These are phyloP conservation scores for Arthrobotrys iridis DNA, from an alignment of 2,329 filamentous ascomycete species.

Conservation along the genomic window DNA sequence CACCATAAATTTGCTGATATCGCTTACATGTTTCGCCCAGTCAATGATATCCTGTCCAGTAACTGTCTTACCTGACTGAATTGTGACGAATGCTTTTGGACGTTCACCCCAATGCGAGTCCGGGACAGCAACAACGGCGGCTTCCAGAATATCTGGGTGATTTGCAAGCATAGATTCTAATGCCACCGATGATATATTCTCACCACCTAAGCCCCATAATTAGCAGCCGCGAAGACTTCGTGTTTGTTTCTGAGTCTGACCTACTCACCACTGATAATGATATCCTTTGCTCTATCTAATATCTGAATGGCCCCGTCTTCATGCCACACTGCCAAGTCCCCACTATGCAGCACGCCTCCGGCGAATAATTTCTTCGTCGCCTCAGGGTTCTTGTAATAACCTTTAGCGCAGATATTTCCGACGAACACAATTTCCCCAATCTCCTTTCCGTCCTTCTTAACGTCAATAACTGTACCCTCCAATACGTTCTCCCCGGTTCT, in stretches of 20 bases:
- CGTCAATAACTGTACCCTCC: constrained; percentile 73
- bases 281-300: constrained; percentile 92
- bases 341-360: constrained; percentile 86
- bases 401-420: constrained; percentile 85
- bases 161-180: constrained; percentile 88
- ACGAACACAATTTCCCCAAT: constrained; percentile 84
- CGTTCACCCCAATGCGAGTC: constrained; percentile 94
- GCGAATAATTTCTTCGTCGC: constrained; percentile 88
- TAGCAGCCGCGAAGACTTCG: constrained; percentile 15
- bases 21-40: constrained; percentile 83
- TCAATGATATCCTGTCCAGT: constrained; percentile 76
- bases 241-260: background rate
- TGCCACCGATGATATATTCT: constrained; percentile 95
- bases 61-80: constrained; percentile 73
- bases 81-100: constrained; percentile 92
- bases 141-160: constrained; percentile 89
- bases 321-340: constrained; percentile 93
- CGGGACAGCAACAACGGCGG: constrained; percentile 84
- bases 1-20: constrained; percentile 91
- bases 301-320: constrained; percentile 91
- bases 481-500: constrained; percentile 68
- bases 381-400: constrained; percentile 88
- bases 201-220: constrained; percentile 72
- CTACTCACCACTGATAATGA: constrained; percentile 86
- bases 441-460: constrained; percentile 75